phyloP scores from a whole-genome alignment of 2,329 filamentous ascomycete genomes.

The Colletotrichum somersetense region DNA sequence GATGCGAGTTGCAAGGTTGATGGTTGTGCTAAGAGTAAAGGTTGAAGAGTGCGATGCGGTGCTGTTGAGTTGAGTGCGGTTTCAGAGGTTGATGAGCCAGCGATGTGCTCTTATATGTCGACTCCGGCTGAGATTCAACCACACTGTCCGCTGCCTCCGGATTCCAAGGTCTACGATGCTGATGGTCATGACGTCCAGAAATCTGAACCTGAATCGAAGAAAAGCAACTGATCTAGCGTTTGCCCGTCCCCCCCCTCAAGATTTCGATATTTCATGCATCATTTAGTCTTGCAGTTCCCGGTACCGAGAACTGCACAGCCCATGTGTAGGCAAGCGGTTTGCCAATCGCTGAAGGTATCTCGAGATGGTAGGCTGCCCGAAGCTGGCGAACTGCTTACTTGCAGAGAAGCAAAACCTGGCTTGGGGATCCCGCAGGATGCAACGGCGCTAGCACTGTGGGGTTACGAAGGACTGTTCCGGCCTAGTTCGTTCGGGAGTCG shows the following conservation, averaged over 20 bases:
- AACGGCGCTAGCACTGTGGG: background rate
- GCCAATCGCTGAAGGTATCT: background rate
- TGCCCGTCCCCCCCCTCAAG: no score
- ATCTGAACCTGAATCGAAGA: background rate
- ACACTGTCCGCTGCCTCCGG: background rate
- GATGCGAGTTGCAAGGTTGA: background rate
- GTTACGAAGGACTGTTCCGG: background rate
- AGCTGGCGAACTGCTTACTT: background rate
- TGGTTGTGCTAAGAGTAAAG: background rate
- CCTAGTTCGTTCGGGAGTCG: background rate
- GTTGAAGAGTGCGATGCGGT: background rate
- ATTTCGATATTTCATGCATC: background rate
- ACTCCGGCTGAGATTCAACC: background rate
- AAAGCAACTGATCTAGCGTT: background rate
- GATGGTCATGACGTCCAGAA: background rate
- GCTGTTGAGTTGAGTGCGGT: background rate
- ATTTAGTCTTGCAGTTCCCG: background rate
- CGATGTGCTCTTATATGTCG: background rate
- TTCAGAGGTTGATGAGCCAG: background rate
- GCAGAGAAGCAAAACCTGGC: background rate
- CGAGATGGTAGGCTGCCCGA: background rate
- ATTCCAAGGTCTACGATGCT: background rate
- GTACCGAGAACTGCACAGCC: constrained; percentile 1
- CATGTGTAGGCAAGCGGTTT: background rate
- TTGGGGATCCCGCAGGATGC: background rate